Evolutionary conservation across 2,329 filamentous ascomycete genomes (phyloP).

Genomic region (Paraphaeosphaeria minitans): DNA sequence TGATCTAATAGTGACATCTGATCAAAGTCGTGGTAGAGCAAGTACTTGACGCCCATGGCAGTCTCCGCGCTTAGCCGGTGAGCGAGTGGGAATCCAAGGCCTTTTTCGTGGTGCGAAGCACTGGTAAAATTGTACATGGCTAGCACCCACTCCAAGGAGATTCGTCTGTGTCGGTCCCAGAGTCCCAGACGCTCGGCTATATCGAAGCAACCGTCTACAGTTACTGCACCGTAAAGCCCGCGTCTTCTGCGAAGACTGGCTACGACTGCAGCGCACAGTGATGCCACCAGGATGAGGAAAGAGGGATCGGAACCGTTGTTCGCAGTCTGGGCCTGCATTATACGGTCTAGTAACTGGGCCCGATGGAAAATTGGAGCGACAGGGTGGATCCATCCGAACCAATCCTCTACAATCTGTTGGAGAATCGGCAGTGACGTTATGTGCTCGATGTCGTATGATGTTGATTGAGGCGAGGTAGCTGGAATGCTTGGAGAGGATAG

Average conservation of each 20-base stretch:
- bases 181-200: conserved; percentile 20
- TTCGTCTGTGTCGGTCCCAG: conserved; percentile 17
- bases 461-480: neutral
- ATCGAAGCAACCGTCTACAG: conserved; percentile 22
- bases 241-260: conserved; percentile 24
- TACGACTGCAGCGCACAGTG: conserved; percentile 25
- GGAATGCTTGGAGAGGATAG: neutral
- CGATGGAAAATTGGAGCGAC: conserved; percentile 24
- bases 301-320: neutral
- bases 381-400: conserved; percentile 30
- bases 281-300: conserved; percentile 21
- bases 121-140: conserved; percentile 27
- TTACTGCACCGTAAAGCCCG: conserved; percentile 19
- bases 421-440: conserved; percentile 18
- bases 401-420: conserved; percentile 21
- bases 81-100: conserved; percentile 19
- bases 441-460: neutral
- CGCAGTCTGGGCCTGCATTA: neutral
- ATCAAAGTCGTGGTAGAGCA: conserved; percentile 18
- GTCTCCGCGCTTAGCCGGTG: conserved; percentile 20
- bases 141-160: conserved; percentile 19
- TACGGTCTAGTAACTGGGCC: conserved; percentile 13
- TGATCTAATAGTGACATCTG: conserved; percentile 19
- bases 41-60: conserved; percentile 20
- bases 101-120: conserved; percentile 21